A percentile compares a stretch with the other conserved stretches of the same genome.
These are phyloP conservation scores for Aspergillus aculeatus DNA, from an alignment of 2,329 filamentous ascomycete genomes.

Conservation along the genomic window DNA sequence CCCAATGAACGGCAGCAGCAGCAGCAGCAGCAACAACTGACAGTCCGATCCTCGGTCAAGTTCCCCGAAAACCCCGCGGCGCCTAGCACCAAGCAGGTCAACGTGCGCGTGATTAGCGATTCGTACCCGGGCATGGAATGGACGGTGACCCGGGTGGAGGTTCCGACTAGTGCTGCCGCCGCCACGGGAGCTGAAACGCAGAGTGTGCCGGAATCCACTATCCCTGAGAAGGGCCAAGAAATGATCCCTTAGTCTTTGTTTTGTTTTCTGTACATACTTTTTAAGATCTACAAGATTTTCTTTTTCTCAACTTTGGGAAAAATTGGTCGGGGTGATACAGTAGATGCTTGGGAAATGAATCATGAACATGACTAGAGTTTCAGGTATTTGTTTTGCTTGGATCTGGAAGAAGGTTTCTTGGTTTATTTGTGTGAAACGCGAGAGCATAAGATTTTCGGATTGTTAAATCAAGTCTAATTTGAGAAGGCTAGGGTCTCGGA, in stretches of 20 bases:
- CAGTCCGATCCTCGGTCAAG: constrained; percentile 32
- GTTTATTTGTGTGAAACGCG: not conserved
- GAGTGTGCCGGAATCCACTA: constrained; percentile 16
- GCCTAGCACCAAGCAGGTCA: constrained; percentile 54
- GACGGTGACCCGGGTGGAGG: constrained; percentile 51
- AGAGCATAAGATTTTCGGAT: not conserved
- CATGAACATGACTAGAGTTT: not conserved
- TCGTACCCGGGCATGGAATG: constrained; percentile 76
- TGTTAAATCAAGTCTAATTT: not conserved
- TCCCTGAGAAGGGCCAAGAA: constrained; percentile 16
- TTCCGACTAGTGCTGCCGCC: constrained; percentile 36
- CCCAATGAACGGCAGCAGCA: constrained; percentile 17
- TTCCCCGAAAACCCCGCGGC: constrained; percentile 27
- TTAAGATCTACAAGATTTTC: not conserved
- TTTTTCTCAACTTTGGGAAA: not conserved
- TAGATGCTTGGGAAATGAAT: not conserved
- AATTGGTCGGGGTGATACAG: not conserved
- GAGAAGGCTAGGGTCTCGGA: not conserved
- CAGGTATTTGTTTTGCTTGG: not conserved
- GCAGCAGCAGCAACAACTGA: constrained; percentile 14
- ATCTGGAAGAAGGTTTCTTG: not conserved
- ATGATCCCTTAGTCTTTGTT: not conserved
- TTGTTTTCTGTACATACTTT: not conserved
- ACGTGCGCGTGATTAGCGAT: constrained; percentile 80
- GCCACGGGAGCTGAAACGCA: constrained; percentile 29